Evolutionary conservation across 208 protist species (phyloP), one percentile per base, ranked within the genome.

Genomic region (Leptomonas seymouri): DNA sequence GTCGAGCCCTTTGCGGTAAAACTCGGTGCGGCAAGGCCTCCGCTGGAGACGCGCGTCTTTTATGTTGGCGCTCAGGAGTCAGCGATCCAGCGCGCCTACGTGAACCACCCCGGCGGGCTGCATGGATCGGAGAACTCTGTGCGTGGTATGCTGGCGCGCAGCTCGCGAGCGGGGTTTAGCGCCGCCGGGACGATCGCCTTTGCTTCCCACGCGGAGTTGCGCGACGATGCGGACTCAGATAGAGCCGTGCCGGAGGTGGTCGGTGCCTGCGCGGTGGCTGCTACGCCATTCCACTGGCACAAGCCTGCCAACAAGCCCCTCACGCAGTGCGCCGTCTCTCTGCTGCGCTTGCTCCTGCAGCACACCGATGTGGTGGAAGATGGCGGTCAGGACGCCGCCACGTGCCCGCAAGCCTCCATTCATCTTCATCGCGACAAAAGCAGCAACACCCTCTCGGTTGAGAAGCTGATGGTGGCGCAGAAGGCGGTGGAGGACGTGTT

Each of bases 161-260:
- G 86, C 67, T 87, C 88, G 62, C 84, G 91, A 3, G 82, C 75
- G 50, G 82, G 77, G 14, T 96, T 87, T 87, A 27, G 59, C 63
- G 41, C 60, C 18, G 56, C 58, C 30, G 86, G 84, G 18, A 51
- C 36, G 59, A 12, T 97, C 28, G 79, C 69, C 14, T 70, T 79
- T 54, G 87, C 92, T 14, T 71, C 73, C 23, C 90, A 91, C 76
- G 80, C 88, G 23, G 82, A 68, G 54, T 70, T 97, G 46, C 82
- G 84, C 53, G 92, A 97, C 67, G 87, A 78, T 16, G 70, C 81
- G 44, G 86, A 93, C 58, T 64, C 49, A 11, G 55, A 51, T 21
- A 57, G 34, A 6, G 68, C 67, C 28, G 75, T 85, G 41, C 60
- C 74, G 30, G 89, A 97, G 74, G 88, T 93, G 49, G 28, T 30